A percentile compares a stretch with the other conserved stretches of the same genome.
These are phyloP conservation scores for Hypoxylon sp. DNA, from an alignment of 2,329 filamentous ascomycete genomes.

Conservation along the genomic window DNA sequence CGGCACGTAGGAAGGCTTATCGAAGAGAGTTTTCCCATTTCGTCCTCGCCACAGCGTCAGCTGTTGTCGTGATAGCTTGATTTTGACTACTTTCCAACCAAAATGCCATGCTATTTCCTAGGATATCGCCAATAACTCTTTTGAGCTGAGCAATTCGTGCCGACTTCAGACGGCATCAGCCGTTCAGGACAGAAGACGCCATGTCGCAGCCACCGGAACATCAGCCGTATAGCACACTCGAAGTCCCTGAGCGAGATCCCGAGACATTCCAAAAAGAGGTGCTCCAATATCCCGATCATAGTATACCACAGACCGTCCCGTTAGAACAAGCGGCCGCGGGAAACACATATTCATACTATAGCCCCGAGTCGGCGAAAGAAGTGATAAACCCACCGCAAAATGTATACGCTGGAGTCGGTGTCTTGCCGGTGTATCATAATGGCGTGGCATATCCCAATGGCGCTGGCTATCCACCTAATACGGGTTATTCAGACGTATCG, in stretches of 20 bases:
- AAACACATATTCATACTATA: slow-evolving; percentile 29
- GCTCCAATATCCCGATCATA: slow-evolving; percentile 40
- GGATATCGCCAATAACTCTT: slow-evolving; percentile 16
- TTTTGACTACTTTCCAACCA: slow-evolving; percentile 11
- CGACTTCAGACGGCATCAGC: slow-evolving; percentile 23
- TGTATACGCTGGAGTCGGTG: slow-evolving; percentile 18
- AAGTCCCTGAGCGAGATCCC: slow-evolving; percentile 36
- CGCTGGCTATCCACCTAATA: slow-evolving; percentile 21
- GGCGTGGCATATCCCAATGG: slow-evolving; percentile 15
- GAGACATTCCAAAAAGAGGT: slow-evolving; percentile 42
- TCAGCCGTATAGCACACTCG: slow-evolving; percentile 39
- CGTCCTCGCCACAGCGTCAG: slow-evolving; percentile 23
- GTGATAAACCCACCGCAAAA: slow-evolving; percentile 25
- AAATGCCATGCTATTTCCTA: slow-evolving; percentile 26
- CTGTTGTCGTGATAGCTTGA: slow-evolving; percentile 26
- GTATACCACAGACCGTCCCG: slow-evolving; percentile 40
- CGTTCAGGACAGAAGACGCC: slow-evolving; percentile 27
- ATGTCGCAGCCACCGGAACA: slow-evolving; percentile 31
- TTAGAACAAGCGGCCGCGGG: slow-evolving; percentile 33
- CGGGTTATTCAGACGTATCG: slow-evolving; percentile 17
- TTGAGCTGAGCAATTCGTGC: slow-evolving; percentile 27
- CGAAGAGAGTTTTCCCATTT: slow-evolving; percentile 20
- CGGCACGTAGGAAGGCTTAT: slow-evolving; percentile 2
- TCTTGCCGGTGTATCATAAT: slow-evolving; percentile 25
- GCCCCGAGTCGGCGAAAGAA: slow-evolving; percentile 42